These are phyloP conservation scores for Rhodotorula paludigena DNA, from an alignment of 768 basidiomycete species.

Conservation along the genomic window DNA sequence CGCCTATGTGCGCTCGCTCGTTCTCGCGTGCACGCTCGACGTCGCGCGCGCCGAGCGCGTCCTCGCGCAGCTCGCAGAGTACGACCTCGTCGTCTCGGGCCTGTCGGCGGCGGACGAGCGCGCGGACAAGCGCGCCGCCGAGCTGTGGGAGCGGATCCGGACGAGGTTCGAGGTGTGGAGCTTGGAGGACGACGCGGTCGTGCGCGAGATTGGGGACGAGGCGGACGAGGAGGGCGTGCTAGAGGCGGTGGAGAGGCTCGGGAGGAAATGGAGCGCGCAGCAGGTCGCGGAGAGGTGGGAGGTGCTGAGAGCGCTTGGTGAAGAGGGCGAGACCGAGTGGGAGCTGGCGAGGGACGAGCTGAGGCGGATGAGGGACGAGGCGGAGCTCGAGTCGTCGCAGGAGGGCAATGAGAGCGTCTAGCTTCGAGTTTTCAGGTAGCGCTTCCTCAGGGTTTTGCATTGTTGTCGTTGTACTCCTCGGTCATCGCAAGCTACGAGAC, in stretches of 20 bases:
- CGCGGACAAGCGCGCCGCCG: too few relatives aligned
- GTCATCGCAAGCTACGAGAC: too few relatives aligned
- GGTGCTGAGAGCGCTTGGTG: neutral
- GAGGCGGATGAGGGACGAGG: neutral
- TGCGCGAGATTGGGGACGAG: neutral
- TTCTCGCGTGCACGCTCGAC: neutral
- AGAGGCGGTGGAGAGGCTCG: neutral
- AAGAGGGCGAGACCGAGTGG: neutral
- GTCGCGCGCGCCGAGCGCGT: neutral
- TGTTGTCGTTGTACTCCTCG: too few relatives aligned
- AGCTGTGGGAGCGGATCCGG: neutral
- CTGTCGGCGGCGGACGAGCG: neutral
- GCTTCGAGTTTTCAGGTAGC: too few relatives aligned
- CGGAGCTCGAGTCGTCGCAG: neutral
- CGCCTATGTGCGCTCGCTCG: neutral
- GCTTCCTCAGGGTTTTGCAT: too few relatives aligned
- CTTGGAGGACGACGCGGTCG: neutral
- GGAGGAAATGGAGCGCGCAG: neutral
- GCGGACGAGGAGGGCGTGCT: neutral
- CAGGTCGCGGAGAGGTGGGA: neutral
- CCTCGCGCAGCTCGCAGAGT: neutral
- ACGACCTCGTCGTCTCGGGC: neutral
- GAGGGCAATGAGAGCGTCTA: too few relatives aligned
- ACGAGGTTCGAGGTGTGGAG: neutral
- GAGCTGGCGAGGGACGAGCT: neutral